Base-by-base conservation (phyloP, 768 basidiomycete genomes). In the Pleurotus salmoneostramineus region DNA sequence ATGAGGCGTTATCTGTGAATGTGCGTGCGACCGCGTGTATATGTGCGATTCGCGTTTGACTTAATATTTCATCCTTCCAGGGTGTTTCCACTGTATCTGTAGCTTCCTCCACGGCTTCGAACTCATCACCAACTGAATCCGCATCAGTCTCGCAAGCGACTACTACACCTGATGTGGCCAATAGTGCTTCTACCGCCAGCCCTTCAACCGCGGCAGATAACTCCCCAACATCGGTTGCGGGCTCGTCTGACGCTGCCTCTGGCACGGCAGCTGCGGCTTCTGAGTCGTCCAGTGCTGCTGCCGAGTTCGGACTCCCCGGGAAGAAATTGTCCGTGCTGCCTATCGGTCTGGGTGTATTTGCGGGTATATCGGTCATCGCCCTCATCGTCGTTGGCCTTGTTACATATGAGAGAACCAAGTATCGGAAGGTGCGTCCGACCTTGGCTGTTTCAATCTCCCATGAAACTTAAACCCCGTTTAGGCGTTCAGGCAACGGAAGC, bases 401-500 rank as follows among this genome's bases (percentile, higher is more conserved):
- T 62, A 93, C 91, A 5, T 92, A 87, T 66, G 92, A 95, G 77
- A 83, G 94, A 48, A 85, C 91, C 27, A 89, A 88, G 71, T 92
- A 92, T 68, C 87, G 91, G 76, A 89, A 84, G 80, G 91, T 90
- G 59, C 57, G 81, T 51, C 48, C 27, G n/a, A 36, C 59, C n/a
- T n/a, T 46, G 40, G 45, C 11, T n/a, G 6, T 62, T 40, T 61
- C 43, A 43, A 52, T 6, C 12, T 50, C 27, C 27, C 6, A 34
- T 11, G 17, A 36, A 5, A 31, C 6, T 62, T 50, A 15, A 60
- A 37, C 61, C 21, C 21, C 21, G 1, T 27, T 27, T 27, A 91
- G 89, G 79, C 82, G 60, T 93, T 91, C 83, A 79, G 89, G 63
- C 79, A 83, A 73, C 82, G 84, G 64, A 88, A 83, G 70, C 80